A percentile compares a stretch with the other conserved stretches of the same genome.
Evolutionary conservation across 805 yeast genomes (phyloP).

Genomic region (Saccharomycopsis malanga): DNA sequence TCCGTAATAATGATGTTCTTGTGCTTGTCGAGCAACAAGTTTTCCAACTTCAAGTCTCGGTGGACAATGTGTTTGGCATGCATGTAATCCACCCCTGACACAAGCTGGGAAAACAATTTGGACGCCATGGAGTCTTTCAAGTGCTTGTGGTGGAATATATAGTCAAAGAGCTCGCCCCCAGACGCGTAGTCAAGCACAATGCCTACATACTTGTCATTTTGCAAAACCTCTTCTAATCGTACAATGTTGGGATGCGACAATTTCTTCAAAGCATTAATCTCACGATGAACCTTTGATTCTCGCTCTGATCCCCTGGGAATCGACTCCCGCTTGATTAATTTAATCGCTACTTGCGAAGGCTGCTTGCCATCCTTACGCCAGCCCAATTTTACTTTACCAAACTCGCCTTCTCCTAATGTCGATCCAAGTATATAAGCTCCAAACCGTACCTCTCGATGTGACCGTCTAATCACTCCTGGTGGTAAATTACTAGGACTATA

Average conservation of each 20-base stretch:
- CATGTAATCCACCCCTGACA: constrained; percentile 89
- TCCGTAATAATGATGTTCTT: constrained; percentile 82
- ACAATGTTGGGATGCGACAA: constrained; percentile 93
- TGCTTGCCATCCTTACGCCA: constrained; percentile 83
- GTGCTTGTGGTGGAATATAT: constrained; percentile 78
- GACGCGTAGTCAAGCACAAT: constrained; percentile 95
- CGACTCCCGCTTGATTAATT: constrained; percentile 80
- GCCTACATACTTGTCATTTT: constrained; percentile 91
- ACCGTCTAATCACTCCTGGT: constrained; percentile 24
- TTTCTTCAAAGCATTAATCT: constrained; percentile 81
- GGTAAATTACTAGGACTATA: constrained; percentile 7
- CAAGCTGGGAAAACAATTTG: constrained; percentile 82
- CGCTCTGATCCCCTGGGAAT: constrained; percentile 81
- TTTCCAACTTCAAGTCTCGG: constrained; percentile 78
- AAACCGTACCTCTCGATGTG: constrained; percentile 67
- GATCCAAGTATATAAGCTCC: constrained; percentile 89
- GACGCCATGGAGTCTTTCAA: constrained; percentile 85
- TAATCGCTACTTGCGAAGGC: constrained; percentile 86
- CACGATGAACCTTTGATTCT: constrained; percentile 85
- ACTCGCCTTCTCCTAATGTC: constrained; percentile 96
- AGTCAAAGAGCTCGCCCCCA: constrained; percentile 94
- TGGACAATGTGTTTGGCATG: constrained; percentile 77
- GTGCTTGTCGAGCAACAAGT: constrained; percentile 73
- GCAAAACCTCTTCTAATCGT: constrained; percentile 83
- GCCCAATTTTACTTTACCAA: constrained; percentile 94